A percentile compares a stretch with the other conserved stretches of the same genome.
phyloP scores from a whole-genome alignment of 2,329 filamentous ascomycete species.

The Aureobasidium sp. region DNA sequence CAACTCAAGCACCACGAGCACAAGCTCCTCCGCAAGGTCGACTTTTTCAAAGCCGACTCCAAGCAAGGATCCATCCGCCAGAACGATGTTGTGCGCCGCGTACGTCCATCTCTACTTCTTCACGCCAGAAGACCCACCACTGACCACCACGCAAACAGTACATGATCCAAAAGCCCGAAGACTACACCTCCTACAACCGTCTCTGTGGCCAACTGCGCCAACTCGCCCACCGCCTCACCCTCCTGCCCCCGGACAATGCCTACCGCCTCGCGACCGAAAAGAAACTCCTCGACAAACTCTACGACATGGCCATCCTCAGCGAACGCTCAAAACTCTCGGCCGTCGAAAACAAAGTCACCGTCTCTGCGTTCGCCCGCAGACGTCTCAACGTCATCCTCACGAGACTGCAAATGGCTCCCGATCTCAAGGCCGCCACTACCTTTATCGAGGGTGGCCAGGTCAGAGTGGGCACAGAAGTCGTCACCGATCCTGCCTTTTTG shows the following conservation, averaged over 20 bases:
- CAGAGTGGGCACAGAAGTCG: slow-evolving; percentile 78
- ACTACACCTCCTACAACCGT: slow-evolving; percentile 57
- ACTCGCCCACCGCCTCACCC: slow-evolving; percentile 78
- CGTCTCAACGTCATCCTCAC: slow-evolving; percentile 68
- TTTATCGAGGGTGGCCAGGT: slow-evolving; percentile 95
- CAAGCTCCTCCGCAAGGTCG: slow-evolving; percentile 84
- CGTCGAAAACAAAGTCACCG: slow-evolving; percentile 83
- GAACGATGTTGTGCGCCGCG: slow-evolving; percentile 30
- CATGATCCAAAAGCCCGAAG: slow-evolving; percentile 73
- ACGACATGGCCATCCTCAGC: slow-evolving; percentile 78
- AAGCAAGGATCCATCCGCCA: slow-evolving; percentile 8
- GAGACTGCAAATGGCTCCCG: slow-evolving; percentile 83
- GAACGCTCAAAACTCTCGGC: slow-evolving; percentile 55
- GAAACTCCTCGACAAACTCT: slow-evolving; percentile 82
- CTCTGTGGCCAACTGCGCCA: slow-evolving; percentile 65
- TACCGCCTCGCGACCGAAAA: slow-evolving; percentile 78
- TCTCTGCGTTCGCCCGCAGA: slow-evolving; percentile 60
- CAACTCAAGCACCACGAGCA: slow-evolving; percentile 95
- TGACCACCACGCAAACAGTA: neutral
- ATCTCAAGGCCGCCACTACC: slow-evolving; percentile 68
- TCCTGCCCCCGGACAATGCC: slow-evolving; percentile 70
- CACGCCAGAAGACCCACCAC: neutral
- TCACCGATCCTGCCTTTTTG: slow-evolving; percentile 83
- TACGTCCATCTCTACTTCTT: slow-evolving; percentile 40
- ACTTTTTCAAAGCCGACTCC: slow-evolving; percentile 75